Evolutionary conservation across 768 basidiomycete genomes (phyloP).

Genomic region (Boletales sp.): DNA sequence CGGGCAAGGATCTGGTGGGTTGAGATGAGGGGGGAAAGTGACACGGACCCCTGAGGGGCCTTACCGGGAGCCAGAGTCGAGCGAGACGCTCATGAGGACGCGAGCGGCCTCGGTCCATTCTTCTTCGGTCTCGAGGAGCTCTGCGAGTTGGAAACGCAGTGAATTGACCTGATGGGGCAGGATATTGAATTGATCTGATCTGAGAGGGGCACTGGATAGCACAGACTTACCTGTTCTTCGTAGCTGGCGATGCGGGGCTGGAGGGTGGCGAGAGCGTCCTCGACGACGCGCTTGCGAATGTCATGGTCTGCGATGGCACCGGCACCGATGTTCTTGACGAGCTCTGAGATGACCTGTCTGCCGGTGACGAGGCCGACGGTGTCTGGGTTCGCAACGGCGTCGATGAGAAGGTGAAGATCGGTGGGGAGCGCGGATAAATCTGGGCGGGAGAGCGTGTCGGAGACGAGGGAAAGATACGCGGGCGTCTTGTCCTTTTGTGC

Average conservation of each 20-base stretch:
- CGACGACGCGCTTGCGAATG: slow-evolving; percentile 66
- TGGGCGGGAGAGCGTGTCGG: slow-evolving; percentile 55
- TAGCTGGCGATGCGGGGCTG: slow-evolving; percentile 85
- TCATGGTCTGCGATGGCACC: slow-evolving; percentile 52
- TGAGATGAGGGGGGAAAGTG: neutral
- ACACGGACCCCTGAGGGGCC: slow-evolving; percentile 13
- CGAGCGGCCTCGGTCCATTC: slow-evolving; percentile 93
- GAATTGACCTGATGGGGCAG: slow-evolving; percentile 60
- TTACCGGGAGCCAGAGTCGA: slow-evolving; percentile 87
- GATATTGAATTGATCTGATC: slow-evolving; percentile 4
- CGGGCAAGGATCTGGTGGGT: slow-evolving; percentile 52
- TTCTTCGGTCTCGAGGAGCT: slow-evolving; percentile 84
- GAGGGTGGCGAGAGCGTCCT: slow-evolving; percentile 66
- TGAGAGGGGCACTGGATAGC: neutral
- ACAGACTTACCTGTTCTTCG: slow-evolving; percentile 75
- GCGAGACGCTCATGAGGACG: slow-evolving; percentile 87
- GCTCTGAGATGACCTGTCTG: slow-evolving; percentile 81
- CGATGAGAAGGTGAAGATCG: slow-evolving; percentile 70
- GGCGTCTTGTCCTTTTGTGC: slow-evolving; percentile 84
- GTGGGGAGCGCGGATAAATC: slow-evolving; percentile 41
- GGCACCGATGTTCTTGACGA: slow-evolving; percentile 65
- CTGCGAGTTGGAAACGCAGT: slow-evolving; percentile 85
- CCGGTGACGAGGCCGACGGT: slow-evolving; percentile 82
- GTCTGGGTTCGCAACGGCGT: slow-evolving; percentile 81
- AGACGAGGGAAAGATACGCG: slow-evolving; percentile 67